Evolutionary conservation across 257 asterid genomes (phyloP).

Genomic region (Lycium barbarum): DNA sequence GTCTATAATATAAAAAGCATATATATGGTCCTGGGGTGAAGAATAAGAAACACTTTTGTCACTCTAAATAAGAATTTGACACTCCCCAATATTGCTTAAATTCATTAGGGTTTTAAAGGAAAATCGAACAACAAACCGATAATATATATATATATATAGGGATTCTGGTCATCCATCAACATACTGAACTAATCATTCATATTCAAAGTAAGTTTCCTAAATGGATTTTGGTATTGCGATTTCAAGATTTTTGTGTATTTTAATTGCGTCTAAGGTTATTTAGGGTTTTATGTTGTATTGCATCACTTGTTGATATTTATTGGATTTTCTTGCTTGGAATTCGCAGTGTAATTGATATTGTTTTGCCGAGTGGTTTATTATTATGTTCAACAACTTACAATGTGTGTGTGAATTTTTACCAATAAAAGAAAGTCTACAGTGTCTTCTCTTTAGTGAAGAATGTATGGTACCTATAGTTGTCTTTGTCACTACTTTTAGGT

Average conservation of each 20-base stretch:
- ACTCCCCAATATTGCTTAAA: background rate
- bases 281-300: slow-evolving; percentile 11
- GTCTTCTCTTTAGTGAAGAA: background rate
- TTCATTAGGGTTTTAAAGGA: slow-evolving; percentile 5
- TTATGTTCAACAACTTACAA: background rate
- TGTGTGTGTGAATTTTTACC: background rate
- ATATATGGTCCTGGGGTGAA: background rate
- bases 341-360: background rate
- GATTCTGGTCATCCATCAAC: background rate
- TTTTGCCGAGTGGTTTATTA: background rate
- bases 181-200: background rate
- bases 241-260: background rate
- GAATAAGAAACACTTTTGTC: background rate
- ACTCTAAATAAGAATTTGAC: background rate
- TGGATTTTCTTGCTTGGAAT: background rate
- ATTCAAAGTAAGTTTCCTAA: background rate
- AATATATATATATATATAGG: background rate
- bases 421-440: background rate
- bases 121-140: background rate
- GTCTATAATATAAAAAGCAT: background rate
- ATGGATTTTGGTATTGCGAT: background rate
- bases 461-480: background rate
- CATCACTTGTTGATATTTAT: background rate
- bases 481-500: background rate
- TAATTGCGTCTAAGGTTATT: background rate